These are phyloP conservation scores for Lagenidium giganteum DNA, from an alignment of 352 stramenopile species.

Conservation along the genomic window DNA sequence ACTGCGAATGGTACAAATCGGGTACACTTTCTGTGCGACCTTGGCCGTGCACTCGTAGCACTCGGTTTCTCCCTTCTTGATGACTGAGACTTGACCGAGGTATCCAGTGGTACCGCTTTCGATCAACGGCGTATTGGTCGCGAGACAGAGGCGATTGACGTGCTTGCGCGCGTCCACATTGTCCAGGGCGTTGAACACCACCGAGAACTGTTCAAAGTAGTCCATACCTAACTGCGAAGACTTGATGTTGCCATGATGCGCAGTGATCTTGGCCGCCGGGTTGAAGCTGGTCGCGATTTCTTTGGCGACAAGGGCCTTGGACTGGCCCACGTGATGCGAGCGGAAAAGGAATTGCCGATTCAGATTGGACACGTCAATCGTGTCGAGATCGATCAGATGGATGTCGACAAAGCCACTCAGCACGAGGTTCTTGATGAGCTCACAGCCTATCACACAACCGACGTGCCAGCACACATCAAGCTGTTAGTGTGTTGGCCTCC, in stretches of 20 bases:
- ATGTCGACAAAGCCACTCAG: conserved; percentile 93
- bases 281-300: conserved; percentile 88
- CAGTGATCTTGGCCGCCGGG: conserved; percentile 79
- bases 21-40: conserved; percentile 96
- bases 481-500: background rate
- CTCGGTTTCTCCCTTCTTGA: conserved; percentile 95
- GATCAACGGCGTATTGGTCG: conserved; percentile 83
- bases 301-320: conserved; percentile 91
- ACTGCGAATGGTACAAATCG: conserved; percentile 99
- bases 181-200: conserved; percentile 99
- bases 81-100: conserved; percentile 96
- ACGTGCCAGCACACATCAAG: conserved; percentile 6
- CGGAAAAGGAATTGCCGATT: conserved; percentile 99
- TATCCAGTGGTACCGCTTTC: conserved; percentile 99
- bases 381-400: conserved; percentile 98
- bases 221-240: conserved; percentile 86
- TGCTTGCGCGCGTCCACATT: conserved; percentile 98
- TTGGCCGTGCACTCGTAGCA: conserved; percentile 99
- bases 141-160: conserved; percentile 98
- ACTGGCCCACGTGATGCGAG: conserved; percentile 94
- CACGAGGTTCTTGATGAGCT: conserved; percentile 99
- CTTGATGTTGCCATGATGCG: conserved; percentile 98
- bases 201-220: conserved; percentile 95
- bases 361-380: conserved; percentile 99
- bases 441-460: conserved; percentile 82